Evolutionary conservation across 1,284 basidiomycete genomes (phyloP).

Genomic region (Trichosporon sp.): DNA sequence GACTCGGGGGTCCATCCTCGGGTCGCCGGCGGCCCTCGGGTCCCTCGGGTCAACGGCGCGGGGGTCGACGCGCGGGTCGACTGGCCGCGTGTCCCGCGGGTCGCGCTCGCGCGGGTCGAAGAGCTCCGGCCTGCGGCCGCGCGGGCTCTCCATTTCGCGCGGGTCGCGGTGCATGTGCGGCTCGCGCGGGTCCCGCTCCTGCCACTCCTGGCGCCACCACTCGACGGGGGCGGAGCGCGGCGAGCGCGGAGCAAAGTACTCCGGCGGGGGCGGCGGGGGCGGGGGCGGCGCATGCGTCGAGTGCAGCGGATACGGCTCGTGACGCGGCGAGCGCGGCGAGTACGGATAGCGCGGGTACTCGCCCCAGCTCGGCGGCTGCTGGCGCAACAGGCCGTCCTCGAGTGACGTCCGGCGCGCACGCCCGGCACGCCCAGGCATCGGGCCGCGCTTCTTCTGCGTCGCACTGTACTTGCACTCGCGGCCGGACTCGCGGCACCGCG

Average conservation of each 20-base stretch:
- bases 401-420: neutral
- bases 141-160: neutral
- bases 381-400: neutral
- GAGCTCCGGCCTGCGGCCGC: neutral
- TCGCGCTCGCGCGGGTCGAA: neutral
- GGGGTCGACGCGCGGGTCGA: neutral
- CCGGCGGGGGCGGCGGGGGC: neutral
- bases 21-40: no score
- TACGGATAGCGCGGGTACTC: neutral
- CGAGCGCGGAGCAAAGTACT: neutral
- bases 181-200: neutral
- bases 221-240: neutral
- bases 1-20: no score
- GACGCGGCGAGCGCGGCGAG: neutral
- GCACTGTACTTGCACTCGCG: conserved; percentile 42
- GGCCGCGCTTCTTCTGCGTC: conserved; percentile 45
- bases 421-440: conserved; percentile 30
- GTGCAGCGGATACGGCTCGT: neutral
- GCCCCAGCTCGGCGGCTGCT: neutral
- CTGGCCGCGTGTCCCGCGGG: neutral
- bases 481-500: conserved; percentile 41
- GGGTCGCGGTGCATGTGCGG: neutral
- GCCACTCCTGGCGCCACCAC: neutral
- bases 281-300: neutral
- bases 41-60: neutral